Evolutionary conservation across 2,329 filamentous ascomycete species (phyloP).

Genomic region (Neospermospora avenae): DNA sequence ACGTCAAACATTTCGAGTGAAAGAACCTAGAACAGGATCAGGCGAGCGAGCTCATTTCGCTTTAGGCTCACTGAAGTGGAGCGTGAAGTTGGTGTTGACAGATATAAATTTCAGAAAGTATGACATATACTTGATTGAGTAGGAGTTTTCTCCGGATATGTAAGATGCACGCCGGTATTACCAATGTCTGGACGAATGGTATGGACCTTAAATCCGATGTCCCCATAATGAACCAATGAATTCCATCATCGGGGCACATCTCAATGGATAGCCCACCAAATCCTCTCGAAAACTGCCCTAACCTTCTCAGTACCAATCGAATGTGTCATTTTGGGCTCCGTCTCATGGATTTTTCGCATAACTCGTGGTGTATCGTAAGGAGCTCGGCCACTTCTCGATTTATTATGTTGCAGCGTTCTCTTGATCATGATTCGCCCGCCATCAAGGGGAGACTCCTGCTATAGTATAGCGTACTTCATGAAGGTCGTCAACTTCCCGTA

Average conservation of each 20-base stretch:
- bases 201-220: too few relatives aligned
- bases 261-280: neutral
- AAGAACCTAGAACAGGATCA: too few relatives aligned
- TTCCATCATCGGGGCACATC: too few relatives aligned
- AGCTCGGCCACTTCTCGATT: neutral
- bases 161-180: too few relatives aligned
- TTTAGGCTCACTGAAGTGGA: too few relatives aligned
- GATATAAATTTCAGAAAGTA: too few relatives aligned
- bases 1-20: too few relatives aligned
- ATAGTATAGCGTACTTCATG: neutral
- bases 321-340: neutral
- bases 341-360: neutral
- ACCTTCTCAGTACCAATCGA: neutral
- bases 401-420: neutral
- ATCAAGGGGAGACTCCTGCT: neutral
- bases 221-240: neutral
- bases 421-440: neutral
- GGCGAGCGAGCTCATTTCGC: too few relatives aligned
- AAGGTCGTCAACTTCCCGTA: neutral
- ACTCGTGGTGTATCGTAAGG: neutral
- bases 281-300: neutral
- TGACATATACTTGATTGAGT: too few relatives aligned
- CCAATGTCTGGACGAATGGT: too few relatives aligned
- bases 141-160: too few relatives aligned
- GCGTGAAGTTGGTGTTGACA: too few relatives aligned